Percentiles rank a stretch among this genome's conserved stretches.
Conservation (phyloP, 441 rosid species). For the Jatropha podagrica region DNA sequence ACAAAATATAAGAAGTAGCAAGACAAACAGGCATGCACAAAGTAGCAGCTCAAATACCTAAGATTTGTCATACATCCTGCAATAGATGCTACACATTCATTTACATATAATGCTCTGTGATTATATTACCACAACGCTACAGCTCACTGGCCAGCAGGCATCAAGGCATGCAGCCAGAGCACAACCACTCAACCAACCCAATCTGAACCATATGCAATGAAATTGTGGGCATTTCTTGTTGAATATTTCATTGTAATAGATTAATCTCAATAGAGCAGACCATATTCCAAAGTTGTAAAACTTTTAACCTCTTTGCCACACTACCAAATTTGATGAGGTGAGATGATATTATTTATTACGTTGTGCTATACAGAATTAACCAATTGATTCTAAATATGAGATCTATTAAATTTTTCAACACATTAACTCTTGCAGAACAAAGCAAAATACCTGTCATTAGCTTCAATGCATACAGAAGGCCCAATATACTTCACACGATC, state of each 20-base stretch:
- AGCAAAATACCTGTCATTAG: conserved; percentile 58
- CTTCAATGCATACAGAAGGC: conserved; percentile 47
- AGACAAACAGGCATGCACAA: too few species aligned
- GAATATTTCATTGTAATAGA: background rate
- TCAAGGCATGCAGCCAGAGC: background rate
- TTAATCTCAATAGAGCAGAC: background rate
- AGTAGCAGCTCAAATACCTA: too few species aligned
- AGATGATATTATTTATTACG: background rate
- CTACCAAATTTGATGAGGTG: background rate
- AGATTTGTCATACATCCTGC: too few species aligned
- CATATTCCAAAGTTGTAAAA: background rate
- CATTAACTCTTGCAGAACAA: background rate
- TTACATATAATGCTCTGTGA: too few species aligned
- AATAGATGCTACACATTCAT: too few species aligned
- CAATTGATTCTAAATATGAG: background rate
- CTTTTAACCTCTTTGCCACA: background rate
- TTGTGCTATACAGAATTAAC: background rate
- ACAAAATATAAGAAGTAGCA: background rate
- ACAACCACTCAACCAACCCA: background rate
- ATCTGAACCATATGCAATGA: background rate
- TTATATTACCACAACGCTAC: background rate
- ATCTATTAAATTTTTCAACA: background rate
- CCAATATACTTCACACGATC: conserved; percentile 88
- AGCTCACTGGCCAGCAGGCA: background rate
- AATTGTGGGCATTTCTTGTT: background rate